Percentiles rank a stretch among this genome's conserved stretches.
Evolutionary conservation across 129 eudicot genomes (phyloP).

Genomic region (Escallonia rubra): DNA sequence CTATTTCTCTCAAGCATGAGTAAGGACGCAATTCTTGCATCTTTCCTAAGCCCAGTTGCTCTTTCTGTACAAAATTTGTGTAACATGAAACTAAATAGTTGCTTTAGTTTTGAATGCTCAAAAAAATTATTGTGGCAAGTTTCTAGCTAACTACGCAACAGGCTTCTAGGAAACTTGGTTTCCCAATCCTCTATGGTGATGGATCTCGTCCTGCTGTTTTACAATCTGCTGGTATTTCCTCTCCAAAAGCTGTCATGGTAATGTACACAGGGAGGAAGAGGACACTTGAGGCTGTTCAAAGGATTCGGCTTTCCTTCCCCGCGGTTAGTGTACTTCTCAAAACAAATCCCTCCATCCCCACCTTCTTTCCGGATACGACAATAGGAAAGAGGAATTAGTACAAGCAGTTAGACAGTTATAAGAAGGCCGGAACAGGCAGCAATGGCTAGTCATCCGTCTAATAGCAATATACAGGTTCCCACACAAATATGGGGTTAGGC

Average conservation of each 20-base stretch:
- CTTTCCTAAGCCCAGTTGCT: too few species aligned
- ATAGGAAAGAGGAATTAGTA: background rate
- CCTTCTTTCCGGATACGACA: background rate
- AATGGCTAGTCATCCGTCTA: too few species aligned
- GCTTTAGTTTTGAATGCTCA: background rate
- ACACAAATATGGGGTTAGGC: too few species aligned
- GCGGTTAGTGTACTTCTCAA: conserved; percentile 38
- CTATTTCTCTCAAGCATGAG: too few species aligned
- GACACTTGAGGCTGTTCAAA: conserved; percentile 79
- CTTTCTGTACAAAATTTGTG: too few species aligned
- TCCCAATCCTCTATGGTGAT: conserved; percentile 91
- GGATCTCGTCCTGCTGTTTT: conserved; percentile 90
- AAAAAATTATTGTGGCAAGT: background rate
- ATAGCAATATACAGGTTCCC: too few species aligned
- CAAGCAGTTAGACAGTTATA: background rate
- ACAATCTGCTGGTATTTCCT: conserved; percentile 92
- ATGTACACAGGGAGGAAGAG: conserved; percentile 70
- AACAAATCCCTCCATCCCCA: background rate
- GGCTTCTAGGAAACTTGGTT: conserved; percentile 83
- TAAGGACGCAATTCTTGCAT: too few species aligned
- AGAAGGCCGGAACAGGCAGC: too few species aligned
- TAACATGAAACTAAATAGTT: background rate
- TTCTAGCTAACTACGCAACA: conserved; percentile 12
- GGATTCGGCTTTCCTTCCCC: conserved; percentile 90
- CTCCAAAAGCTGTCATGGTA: conserved; percentile 94